phyloP scores from a whole-genome alignment of 78 protist genomes.

The Dictyostelium brefeldianum region DNA sequence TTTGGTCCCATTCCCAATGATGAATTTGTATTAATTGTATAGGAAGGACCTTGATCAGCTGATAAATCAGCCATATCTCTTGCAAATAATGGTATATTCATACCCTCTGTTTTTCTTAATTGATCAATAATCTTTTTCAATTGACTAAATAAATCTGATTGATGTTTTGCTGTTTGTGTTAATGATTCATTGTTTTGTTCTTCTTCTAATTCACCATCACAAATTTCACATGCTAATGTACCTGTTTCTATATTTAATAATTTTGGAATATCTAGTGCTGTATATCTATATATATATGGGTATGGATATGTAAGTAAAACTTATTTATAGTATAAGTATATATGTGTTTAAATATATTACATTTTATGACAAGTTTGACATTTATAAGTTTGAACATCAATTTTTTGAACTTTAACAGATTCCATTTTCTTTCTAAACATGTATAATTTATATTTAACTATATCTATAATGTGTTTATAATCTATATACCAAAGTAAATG shows the following conservation, averaged over 20 bases:
- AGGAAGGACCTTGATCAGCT: not conserved
- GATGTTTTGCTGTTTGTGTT: not conserved
- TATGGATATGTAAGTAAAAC: no score
- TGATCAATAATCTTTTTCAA: slow-evolving; percentile 55
- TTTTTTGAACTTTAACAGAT: slow-evolving; percentile 15
- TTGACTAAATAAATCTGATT: slow-evolving; percentile 26
- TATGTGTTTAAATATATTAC: not conserved
- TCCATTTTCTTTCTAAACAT: slow-evolving; percentile 57
- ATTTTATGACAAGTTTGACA: slow-evolving; percentile 19
- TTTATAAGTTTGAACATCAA: slow-evolving; percentile 49
- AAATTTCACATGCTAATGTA: slow-evolving; percentile 14
- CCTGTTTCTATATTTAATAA: slow-evolving; percentile 49
- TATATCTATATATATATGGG: not conserved
- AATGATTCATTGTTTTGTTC: slow-evolving; percentile 26
- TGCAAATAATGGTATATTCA: slow-evolving; percentile 61
- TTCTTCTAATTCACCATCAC: slow-evolving; percentile 28
- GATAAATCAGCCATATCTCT: slow-evolving; percentile 53
- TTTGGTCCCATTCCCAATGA: slow-evolving; percentile 1
- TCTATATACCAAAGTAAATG: slow-evolving; percentile 63
- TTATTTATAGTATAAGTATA: not conserved
- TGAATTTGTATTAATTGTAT: slow-evolving; percentile 33
- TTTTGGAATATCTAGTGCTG: slow-evolving; percentile 49
- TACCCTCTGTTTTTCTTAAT: slow-evolving; percentile 68
- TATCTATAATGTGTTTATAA: slow-evolving; percentile 46
- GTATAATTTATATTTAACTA: slow-evolving; percentile 35